Conservation (phyloP, 805 yeast genomes). For the Komagataella populi region DNA sequence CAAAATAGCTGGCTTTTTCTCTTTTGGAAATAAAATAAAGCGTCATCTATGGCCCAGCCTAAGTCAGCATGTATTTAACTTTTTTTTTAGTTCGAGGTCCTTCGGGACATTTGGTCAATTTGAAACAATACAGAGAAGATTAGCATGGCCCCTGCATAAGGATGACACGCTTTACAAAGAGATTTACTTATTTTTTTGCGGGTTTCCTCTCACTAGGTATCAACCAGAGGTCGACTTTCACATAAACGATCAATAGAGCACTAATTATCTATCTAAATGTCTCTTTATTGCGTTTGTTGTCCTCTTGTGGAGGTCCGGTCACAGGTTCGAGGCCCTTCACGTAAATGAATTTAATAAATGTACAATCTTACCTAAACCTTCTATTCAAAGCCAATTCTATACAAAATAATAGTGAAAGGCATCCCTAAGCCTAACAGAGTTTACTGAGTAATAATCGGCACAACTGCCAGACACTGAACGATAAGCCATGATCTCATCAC, state of each 20-base stretch:
- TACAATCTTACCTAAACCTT: not conserved
- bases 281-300: not conserved
- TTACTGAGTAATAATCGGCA: no score
- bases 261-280: not conserved
- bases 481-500: not conserved
- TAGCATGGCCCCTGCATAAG: conserved; percentile 99
- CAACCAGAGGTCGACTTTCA: not conserved
- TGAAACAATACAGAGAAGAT: conserved; percentile 99
- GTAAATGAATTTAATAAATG: not conserved
- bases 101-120: conserved; percentile 97
- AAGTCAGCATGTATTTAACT: not conserved
- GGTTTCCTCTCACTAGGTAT: not conserved
- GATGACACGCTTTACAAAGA: conserved; percentile 99
- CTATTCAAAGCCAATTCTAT: not conserved
- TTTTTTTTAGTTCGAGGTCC: conserved; percentile 19
- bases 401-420: not conserved
- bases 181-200: conserved; percentile 81
- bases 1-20: no score
- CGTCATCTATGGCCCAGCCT: no score
- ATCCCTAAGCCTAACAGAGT: not conserved
- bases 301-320: not conserved
- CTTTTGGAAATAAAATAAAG: no score
- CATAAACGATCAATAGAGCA: not conserved
- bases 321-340: not conserved
- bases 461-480: not conserved